Conservation (phyloP, 176 grass and related monocot genomes). For the Chloris gayana region DNA sequence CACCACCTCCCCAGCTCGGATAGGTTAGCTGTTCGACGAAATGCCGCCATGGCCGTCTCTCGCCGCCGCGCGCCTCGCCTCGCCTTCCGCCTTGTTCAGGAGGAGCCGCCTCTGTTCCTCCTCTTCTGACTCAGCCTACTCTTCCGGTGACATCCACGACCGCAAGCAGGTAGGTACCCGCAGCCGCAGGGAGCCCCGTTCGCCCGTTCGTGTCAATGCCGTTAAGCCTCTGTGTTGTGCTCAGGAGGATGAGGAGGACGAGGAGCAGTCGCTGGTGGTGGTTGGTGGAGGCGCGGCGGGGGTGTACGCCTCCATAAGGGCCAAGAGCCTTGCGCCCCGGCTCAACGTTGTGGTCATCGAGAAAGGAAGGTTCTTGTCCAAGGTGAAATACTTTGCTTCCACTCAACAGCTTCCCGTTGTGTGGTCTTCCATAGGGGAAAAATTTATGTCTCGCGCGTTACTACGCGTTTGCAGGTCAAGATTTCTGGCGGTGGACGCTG, state of each 20-base stretch:
- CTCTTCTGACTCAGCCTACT: constrained; percentile 29
- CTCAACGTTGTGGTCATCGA: constrained; percentile 79
- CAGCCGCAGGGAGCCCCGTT: neutral
- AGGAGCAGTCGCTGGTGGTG: constrained; percentile 61
- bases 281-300: constrained; percentile 90
- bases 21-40: constrained; percentile 37
- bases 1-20: neutral
- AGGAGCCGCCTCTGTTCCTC: constrained; percentile 1
- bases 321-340: constrained; percentile 63
- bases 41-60: constrained; percentile 57
- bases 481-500: constrained; percentile 93
- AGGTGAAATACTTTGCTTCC: constrained; percentile 17
- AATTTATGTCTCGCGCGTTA: neutral
- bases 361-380: constrained; percentile 87
- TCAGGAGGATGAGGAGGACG: neutral
- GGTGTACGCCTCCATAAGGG: constrained; percentile 87
- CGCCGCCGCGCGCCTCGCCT: constrained; percentile 38
- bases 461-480: constrained; percentile 47
- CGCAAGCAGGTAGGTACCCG: constrained; percentile 35
- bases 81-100: constrained; percentile 12
- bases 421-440: neutral
- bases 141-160: neutral
- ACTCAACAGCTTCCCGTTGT: neutral
- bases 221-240: neutral
- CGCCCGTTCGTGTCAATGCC: neutral